Evolutionary conservation across 331 rosid species (phyloP), one percentile per base, ranked within the genome.

Genomic region (Malus hybrid): DNA sequence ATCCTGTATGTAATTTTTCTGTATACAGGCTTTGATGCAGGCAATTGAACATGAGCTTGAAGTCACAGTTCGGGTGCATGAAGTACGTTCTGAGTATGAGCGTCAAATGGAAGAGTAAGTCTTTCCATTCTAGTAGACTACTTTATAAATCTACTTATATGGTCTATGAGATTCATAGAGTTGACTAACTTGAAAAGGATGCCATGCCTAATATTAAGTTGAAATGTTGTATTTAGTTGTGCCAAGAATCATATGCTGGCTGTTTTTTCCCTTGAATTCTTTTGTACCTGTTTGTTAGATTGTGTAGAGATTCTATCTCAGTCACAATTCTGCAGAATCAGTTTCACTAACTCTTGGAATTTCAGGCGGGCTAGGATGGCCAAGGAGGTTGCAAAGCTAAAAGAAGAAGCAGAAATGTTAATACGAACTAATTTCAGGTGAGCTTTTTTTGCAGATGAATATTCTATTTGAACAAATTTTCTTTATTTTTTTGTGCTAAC

Each of bases 61-160:
- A 88, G 94, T 93, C 79, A 87, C 83, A 31, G 94, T 88, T 7
- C 87, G 96, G 60, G 92, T 90, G 55, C 93, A 93, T 72, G 98
- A 93, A 90, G 98, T 93, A 29, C 97, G 97, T 48, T 79, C 89
- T 18, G 98, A 89, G 83, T 93, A 91, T 78, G 98, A 91, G 74
- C 90, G 87, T 66, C 98, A 91, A 81, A 85, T 82, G 79, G 91
- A 90, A 83, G 98, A 86, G 98, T 93, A 81, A 59, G 97, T 65
- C 13, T 44, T 79, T 56, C 62, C 81, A 55, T 57, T 67, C 36
- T 19, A 34, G 56, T 10, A 4, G 28, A 57, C 57, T 46, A 65
- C 28, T 67, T 70, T 12, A 52, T 22, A 22, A 70, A 27, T 70
- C n/a, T 24, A 28, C 13, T 16, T 24, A 14, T 71, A 55, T 65